Conservation (phyloP, 306 rosid genomes). For the Styphnolobium japonicum region DNA sequence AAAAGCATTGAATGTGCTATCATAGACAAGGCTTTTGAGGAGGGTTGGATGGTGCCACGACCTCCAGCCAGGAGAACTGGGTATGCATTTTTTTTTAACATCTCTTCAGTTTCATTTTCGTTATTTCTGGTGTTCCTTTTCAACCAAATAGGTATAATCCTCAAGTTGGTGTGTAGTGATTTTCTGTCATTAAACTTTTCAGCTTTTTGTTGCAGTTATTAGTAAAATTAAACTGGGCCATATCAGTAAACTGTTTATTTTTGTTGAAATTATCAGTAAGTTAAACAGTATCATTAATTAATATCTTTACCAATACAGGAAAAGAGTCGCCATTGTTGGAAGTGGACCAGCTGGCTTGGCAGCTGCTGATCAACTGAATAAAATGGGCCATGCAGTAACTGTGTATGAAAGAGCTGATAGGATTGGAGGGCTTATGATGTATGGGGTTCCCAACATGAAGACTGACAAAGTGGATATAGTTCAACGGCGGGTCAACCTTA, state of each 20-base stretch:
- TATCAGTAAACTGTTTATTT: neutral
- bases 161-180: neutral
- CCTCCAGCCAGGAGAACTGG: constrained; percentile 87
- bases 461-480: constrained; percentile 57
- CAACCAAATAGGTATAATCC: neutral
- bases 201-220: neutral
- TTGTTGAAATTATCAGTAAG: neutral
- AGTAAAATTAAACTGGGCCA: neutral
- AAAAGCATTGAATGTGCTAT: constrained; percentile 96
- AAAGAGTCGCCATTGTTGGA: constrained; percentile 84
- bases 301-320: constrained; percentile 49
- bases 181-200: neutral
- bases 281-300: neutral
- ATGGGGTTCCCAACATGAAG: constrained; percentile 99
- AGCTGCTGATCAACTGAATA: constrained; percentile 95
- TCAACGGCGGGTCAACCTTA: constrained; percentile 86
- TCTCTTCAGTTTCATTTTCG: neutral
- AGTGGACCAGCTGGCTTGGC: constrained; percentile 99
- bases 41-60: constrained; percentile 99
- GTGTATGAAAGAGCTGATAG: constrained; percentile 27
- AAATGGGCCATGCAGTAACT: constrained; percentile 75
- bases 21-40: constrained; percentile 96
- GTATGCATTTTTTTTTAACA: constrained; percentile 38
- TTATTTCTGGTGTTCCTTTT: constrained; percentile 9
- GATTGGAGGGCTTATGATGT: constrained; percentile 92